These are phyloP conservation scores for Naganishia friedmannii DNA, from an alignment of 768 basidiomycete genomes.

Conservation along the genomic window DNA sequence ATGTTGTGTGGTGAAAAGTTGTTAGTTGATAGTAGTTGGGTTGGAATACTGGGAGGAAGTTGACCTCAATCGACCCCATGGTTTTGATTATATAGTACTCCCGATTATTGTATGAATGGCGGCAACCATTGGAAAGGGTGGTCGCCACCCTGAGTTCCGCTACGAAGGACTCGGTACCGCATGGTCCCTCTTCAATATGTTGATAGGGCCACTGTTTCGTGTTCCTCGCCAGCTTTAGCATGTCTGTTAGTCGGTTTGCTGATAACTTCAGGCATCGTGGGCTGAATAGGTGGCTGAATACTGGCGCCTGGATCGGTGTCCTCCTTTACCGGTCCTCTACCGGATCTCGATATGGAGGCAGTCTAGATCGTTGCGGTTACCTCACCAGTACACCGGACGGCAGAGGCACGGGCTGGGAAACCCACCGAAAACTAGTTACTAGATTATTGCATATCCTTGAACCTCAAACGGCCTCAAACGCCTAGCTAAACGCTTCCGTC, in stretches of 20 bases:
- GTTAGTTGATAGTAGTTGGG: neutral
- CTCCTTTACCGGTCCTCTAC: neutral
- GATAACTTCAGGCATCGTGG: neutral
- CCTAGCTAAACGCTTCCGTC: constrained; percentile 21
- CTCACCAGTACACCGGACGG: neutral
- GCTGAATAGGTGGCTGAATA: neutral
- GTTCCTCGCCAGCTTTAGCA: neutral
- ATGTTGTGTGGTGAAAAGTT: neutral
- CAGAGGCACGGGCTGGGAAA: neutral
- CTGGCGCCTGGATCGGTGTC: neutral
- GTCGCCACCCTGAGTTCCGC: neutral
- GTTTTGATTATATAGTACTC: neutral
- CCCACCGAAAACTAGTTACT: neutral
- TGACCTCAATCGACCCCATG: neutral
- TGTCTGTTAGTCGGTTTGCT: neutral
- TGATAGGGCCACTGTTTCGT: neutral
- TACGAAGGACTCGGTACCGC: neutral
- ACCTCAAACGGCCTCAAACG: no score
- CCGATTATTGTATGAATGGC: neutral
- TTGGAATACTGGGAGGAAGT: neutral
- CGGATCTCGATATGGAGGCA: neutral
- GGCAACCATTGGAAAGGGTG: neutral
- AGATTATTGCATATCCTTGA: no score
- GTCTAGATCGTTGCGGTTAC: neutral
- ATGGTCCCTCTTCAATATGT: neutral